A percentile compares a stretch with the other conserved stretches of the same genome.
These are phyloP conservation scores for Mycena indigotica DNA, from an alignment of 768 basidiomycete genomes.

Conservation along the genomic window DNA sequence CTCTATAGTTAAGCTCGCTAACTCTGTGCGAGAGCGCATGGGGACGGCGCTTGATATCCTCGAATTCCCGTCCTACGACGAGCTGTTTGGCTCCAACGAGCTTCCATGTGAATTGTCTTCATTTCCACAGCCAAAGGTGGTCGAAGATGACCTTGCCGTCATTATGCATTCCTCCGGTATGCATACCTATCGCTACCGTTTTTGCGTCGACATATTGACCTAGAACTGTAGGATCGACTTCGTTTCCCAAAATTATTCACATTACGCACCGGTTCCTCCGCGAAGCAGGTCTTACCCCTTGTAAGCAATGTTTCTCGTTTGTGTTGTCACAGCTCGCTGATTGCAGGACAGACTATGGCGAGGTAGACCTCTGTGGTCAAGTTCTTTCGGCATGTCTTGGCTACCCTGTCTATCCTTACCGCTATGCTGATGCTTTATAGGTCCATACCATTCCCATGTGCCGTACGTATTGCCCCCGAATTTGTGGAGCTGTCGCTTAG, in stretches of 20 bases:
- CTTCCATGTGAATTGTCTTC: background rate
- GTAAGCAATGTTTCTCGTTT: background rate
- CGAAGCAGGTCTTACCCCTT: slow-evolving; percentile 9
- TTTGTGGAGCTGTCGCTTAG: background rate
- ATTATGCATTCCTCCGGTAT: slow-evolving; percentile 30
- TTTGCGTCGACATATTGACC: background rate
- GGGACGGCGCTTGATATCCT: background rate
- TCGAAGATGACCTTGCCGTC: slow-evolving; percentile 14
- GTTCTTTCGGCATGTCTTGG: slow-evolving; percentile 12
- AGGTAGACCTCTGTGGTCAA: slow-evolving; percentile 22
- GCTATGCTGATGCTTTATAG: slow-evolving; percentile 16
- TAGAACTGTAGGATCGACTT: slow-evolving; percentile 10
- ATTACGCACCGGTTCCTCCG: background rate
- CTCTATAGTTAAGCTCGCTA: slow-evolving; percentile 20
- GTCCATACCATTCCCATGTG: slow-evolving; percentile 20
- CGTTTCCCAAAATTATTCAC: slow-evolving; percentile 17
- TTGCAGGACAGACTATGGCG: slow-evolving; percentile 19
- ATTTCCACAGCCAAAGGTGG: background rate
- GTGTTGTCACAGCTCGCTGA: background rate
- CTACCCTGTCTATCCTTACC: too few relatives aligned
- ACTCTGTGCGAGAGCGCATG: slow-evolving; percentile 2
- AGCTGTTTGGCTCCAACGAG: slow-evolving; percentile 11
- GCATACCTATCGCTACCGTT: background rate
- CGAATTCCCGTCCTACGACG: slow-evolving; percentile 8
- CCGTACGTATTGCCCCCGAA: slow-evolving; percentile 13